Base-by-base conservation (phyloP, 169 alveolate genomes). In the Perkinsus chesapeaki region DNA sequence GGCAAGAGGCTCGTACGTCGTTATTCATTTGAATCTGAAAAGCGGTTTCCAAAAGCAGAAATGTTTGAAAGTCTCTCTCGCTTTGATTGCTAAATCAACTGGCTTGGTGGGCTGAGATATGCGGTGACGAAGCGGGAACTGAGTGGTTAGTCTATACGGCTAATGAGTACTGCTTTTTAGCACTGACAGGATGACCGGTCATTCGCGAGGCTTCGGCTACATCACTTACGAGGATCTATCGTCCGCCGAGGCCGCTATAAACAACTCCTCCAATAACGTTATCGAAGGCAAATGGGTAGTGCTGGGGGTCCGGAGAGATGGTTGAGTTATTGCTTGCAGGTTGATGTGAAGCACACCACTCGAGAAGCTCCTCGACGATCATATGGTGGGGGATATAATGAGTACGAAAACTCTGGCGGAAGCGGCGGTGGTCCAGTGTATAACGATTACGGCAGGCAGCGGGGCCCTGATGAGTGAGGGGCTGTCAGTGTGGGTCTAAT, bases 121-220 rank as follows among this genome's bases (percentile, higher is more conserved):
- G n/a, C n/a, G n/a, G n/a, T n/a, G n/a, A n/a, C 31, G 12, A 1
- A 16, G 31, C 27, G 31, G 82, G 31, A 60, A 1, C 23, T 60
- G 36, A 27, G 12, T 23, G 36, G 31, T 1, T 60, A 34, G 27
- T 60, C 3, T 0, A 16, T 1, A 7, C 1, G 12, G 12, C 27
- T 23, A 7, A 1, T 60, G 82, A n/a, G n/a, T n/a, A n/a, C n/a
- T 7, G 12, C 37, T 7, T 60, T 1, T 60, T 34, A 60, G 82
- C 27, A 94, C 95, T n/a, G 95, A 94, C 39, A 94, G 93, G 93
- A 92, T 94, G 43, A 96, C 99, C 1, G 98, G 98, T 20, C 93
- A 97, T 73, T 96, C 97, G 36, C 93, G 98, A 93, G 98, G 99
- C 31, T 97, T 97, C 94, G 99, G 98, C 23, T 97, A 96, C 94